Conservation (phyloP, 2,329 filamentous ascomycete genomes). For the Fusarium pseudocircinatum region DNA sequence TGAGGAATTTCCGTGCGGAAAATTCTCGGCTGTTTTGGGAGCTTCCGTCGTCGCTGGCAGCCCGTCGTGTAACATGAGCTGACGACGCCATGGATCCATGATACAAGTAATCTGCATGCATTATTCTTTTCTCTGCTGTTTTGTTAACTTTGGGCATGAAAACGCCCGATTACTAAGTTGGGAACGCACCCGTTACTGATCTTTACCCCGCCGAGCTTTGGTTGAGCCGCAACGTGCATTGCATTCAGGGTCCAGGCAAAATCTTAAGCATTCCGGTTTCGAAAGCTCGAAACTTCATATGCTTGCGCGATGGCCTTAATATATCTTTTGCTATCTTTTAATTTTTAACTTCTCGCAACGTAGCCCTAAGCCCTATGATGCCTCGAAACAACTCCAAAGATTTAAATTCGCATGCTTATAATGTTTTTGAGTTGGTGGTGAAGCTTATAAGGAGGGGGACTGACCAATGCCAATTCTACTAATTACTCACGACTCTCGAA, state of each 20-base stretch:
- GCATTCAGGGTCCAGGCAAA: neutral
- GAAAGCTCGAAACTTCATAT: neutral
- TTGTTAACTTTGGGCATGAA: neutral
- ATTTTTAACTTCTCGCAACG: neutral
- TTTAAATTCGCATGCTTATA: neutral
- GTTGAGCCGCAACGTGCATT: neutral
- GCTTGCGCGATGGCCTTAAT: neutral
- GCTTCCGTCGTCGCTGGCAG: neutral
- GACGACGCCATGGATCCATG: neutral
- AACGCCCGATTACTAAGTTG: neutral
- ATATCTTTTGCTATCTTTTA: neutral
- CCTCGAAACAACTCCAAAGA: neutral
- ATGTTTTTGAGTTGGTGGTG: neutral
- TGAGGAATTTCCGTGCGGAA: conserved; percentile 41
- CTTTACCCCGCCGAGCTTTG: neutral
- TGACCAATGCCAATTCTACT: too few species aligned
- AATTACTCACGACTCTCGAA: neutral
- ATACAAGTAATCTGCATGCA: neutral
- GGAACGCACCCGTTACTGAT: neutral
- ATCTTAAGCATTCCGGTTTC: neutral
- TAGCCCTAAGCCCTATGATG: neutral
- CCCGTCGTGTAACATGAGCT: neutral
- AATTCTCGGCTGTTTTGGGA: conserved; percentile 29
- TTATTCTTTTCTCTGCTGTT: neutral
- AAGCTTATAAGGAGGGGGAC: neutral